Evolutionary conservation across 1,139 yeast genomes (phyloP).

Genomic region (Diutina ranongensis): DNA sequence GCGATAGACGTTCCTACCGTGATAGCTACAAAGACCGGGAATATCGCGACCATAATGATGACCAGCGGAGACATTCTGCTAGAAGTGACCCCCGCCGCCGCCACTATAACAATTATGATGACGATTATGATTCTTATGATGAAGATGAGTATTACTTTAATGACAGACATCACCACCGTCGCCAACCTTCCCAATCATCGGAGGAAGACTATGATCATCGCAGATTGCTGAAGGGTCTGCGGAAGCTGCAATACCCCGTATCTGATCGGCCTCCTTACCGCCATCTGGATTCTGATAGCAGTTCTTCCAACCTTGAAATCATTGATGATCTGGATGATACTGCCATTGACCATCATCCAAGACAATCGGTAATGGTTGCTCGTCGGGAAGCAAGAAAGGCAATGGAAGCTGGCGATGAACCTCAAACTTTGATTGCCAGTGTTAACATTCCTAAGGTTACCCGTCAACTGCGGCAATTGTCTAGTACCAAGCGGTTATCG

Average conservation of each 20-base stretch:
- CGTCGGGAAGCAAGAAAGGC: background rate
- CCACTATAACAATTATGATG: background rate
- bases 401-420: conserved; percentile 9
- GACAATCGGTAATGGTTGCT: background rate
- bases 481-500: conserved; percentile 56
- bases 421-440: conserved; percentile 39
- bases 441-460: conserved; percentile 62
- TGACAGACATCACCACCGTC: background rate
- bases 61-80: background rate
- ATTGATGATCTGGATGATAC: conserved; percentile 2
- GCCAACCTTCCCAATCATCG: background rate
- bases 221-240: background rate
- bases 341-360: background rate
- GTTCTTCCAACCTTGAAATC: background rate
- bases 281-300: background rate
- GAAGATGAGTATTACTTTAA: background rate
- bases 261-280: background rate
- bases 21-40: too few relatives aligned
- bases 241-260: background rate
- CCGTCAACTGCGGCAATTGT: conserved; percentile 51
- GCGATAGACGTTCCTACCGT: too few relatives aligned
- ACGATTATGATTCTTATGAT: background rate
- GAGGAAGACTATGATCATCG: background rate
- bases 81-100: background rate
- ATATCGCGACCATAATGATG: background rate